Percentiles rank a stretch among this genome's conserved stretches.
Conservation (phyloP, 176 grass and related monocot species). For the Eremochloa ophiuroides region DNA sequence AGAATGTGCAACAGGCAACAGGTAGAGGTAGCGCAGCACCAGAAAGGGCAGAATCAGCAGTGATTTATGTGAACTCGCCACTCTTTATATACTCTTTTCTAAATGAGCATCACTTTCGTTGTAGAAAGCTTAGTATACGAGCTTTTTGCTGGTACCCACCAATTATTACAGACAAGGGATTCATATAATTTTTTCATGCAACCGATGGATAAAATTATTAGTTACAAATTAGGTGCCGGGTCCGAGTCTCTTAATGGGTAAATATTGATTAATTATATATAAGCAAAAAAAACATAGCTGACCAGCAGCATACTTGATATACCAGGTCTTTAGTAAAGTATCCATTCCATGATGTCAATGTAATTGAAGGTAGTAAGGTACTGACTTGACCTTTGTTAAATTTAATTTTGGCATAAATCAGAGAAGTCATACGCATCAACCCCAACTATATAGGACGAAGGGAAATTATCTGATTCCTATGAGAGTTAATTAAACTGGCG, state of each 20-base stretch:
- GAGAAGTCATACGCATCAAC: neutral
- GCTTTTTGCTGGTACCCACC: constrained; percentile 2
- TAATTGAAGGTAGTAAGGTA: neutral
- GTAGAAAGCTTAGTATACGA: neutral
- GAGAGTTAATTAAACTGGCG: neutral
- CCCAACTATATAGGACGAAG: neutral
- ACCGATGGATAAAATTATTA: neutral
- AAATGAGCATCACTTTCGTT: neutral
- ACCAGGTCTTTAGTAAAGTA: too few species aligned
- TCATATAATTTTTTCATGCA: neutral
- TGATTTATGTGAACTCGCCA: constrained; percentile 9
- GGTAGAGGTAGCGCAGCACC: neutral
- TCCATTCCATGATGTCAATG: neutral
- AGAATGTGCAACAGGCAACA: constrained; percentile 4
- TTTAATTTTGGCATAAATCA: neutral
- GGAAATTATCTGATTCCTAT: neutral
- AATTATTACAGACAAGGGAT: neutral
- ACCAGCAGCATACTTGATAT: neutral
- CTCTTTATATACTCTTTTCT: neutral
- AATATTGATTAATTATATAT: neutral
- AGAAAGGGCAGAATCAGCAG: constrained; percentile 23
- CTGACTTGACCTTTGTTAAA: too few species aligned
- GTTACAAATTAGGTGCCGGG: neutral
- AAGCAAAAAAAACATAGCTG: neutral
- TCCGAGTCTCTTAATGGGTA: neutral